Evolutionary conservation across 345 rosid genomes (phyloP).

Genomic region (Pistacia vera): DNA sequence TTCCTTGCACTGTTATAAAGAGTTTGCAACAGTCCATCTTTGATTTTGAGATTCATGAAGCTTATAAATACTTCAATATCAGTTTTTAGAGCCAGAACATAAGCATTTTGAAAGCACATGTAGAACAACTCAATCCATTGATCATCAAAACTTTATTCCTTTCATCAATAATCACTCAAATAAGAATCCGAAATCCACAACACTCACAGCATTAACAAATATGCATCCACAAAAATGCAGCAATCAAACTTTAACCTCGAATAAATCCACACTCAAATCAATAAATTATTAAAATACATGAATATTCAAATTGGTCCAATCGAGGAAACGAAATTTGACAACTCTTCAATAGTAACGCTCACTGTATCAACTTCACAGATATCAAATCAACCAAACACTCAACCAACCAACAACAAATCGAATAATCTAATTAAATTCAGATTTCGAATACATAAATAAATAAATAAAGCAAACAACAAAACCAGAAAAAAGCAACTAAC

Average conservation of each 20-base stretch:
- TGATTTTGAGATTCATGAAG: neutral
- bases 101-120: neutral
- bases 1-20: neutral
- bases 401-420: constrained; percentile 5
- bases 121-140: neutral
- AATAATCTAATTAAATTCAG: neutral
- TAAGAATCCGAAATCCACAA: neutral
- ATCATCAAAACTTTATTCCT: neutral
- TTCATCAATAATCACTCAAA: neutral
- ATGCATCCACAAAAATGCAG: neutral
- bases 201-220: neutral
- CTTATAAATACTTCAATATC: neutral
- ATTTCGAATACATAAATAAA: neutral
- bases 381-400: constrained; percentile 20
- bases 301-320: neutral
- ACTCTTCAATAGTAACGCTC: neutral
- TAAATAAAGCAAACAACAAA: neutral
- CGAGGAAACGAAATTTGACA: neutral
- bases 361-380: neutral
- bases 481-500: constrained; percentile 39
- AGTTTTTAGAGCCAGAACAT: neutral
- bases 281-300: neutral
- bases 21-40: neutral
- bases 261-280: neutral
- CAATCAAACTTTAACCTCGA: neutral